These are phyloP conservation scores for Tuber indicum DNA, from an alignment of 495 filamentous ascomycete genomes.

Conservation along the genomic window DNA sequence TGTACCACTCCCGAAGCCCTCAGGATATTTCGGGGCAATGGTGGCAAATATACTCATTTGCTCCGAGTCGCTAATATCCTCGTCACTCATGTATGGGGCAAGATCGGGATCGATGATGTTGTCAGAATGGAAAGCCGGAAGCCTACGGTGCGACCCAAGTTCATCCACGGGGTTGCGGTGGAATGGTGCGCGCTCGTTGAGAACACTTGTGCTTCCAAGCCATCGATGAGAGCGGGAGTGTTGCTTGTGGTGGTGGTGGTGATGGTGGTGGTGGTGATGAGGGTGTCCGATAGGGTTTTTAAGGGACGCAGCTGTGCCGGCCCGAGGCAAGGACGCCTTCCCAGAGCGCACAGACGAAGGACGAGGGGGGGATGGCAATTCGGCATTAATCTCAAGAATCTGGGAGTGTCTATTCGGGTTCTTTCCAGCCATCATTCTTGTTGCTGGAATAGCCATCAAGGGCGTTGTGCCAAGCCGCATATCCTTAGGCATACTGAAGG, in stretches of 20 bases:
- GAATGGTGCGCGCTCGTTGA: slow-evolving; percentile 74
- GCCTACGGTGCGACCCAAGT: slow-evolving; percentile 54
- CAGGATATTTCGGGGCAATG: slow-evolving; percentile 46
- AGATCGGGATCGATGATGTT: slow-evolving; percentile 97
- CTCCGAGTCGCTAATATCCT: slow-evolving; percentile 84
- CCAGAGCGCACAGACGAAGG: slow-evolving; percentile 91
- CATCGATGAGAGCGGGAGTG: slow-evolving; percentile 59
- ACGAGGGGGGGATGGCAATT: slow-evolving; percentile 61
- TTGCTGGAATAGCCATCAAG: slow-evolving; percentile 81
- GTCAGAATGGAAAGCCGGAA: slow-evolving; percentile 92
- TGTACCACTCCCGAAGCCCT: slow-evolving; percentile 22
- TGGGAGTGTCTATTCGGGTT: slow-evolving; percentile 76
- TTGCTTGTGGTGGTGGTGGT: slow-evolving; percentile 79
- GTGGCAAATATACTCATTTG: slow-evolving; percentile 79
- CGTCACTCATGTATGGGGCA: slow-evolving; percentile 91
- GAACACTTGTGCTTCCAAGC: slow-evolving; percentile 48
- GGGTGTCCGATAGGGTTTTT: slow-evolving; percentile 67
- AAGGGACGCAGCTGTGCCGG: slow-evolving; percentile 68
- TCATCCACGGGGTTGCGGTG: slow-evolving; percentile 66
- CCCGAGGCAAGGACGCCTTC: slow-evolving; percentile 65
- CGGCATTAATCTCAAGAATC: slow-evolving; percentile 81
- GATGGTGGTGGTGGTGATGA: slow-evolving; percentile 61
- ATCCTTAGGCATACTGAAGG: slow-evolving; percentile 36
- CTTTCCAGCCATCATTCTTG: slow-evolving; percentile 66
- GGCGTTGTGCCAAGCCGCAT: slow-evolving; percentile 45